Evolutionary conservation across 2,329 filamentous ascomycete genomes (phyloP).

Genomic region (Diaporthe vexans): DNA sequence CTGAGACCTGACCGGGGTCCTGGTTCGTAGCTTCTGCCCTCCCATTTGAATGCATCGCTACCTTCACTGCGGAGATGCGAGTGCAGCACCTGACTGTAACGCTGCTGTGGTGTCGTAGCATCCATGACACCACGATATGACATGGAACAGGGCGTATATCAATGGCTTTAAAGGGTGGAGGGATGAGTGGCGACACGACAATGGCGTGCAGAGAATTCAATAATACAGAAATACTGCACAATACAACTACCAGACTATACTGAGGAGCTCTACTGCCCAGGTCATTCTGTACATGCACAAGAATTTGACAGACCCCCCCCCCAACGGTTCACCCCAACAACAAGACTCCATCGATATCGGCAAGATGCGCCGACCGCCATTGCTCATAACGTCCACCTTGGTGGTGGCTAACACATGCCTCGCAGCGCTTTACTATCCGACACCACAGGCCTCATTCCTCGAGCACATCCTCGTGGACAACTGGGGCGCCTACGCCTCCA

Average conservation of each 20-base stretch:
- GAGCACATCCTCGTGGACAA: slow-evolving; percentile 32
- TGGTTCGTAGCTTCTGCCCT: neutral
- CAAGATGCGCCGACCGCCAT: neutral
- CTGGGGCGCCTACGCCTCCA: slow-evolving; percentile 31
- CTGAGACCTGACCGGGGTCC: neutral
- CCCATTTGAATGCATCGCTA: no score
- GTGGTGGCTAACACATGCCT: neutral
- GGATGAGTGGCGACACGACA: neutral
- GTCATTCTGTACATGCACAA: no score
- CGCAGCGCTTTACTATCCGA: slow-evolving; percentile 18
- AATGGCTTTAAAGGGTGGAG: no score
- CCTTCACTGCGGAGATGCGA: neutral
- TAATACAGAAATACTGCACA: no score
- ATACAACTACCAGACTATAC: no score
- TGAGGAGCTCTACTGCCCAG: no score
- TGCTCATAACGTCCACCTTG: neutral
- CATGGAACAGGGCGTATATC: neutral
- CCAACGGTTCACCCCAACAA: no score
- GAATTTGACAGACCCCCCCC: no score
- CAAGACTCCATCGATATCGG: neutral
- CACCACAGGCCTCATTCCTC: neutral
- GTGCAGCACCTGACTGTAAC: slow-evolving; percentile 2
- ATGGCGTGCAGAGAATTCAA: neutral
- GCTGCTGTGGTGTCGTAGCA: neutral
- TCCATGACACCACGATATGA: neutral